Base-by-base conservation (phyloP, 352 stramenopile genomes). In the Plasmopara muralis region DNA sequence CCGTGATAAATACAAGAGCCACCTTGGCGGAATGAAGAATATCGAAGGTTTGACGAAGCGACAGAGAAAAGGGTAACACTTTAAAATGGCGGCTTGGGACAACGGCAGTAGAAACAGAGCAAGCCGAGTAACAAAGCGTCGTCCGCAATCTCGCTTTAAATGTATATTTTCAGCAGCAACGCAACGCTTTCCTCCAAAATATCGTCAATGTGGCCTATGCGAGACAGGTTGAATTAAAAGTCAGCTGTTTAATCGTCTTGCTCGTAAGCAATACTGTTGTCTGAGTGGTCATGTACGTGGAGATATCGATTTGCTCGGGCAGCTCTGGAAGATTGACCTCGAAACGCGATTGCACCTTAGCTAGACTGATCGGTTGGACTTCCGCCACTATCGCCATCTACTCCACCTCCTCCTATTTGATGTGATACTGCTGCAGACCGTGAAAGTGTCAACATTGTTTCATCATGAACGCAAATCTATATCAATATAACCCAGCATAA, bases 381-480 rank as follows among this genome's bases (percentile, higher is more conserved):
- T 25, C 20, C 20, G 20, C 20, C 20, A 25, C 20, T 25, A 25
- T 25, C 20, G 20, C 20, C 20, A 25, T 99, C 92, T 99, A 99
- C 69, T 99, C 96, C 8, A 93, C 89, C 66, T 99, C 96, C 31
- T 96, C 84, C 20, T 99, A 82, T 72, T 99, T 98, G 70, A 98
- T 97, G 77, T 97, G 99, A 81, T 99, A 99, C 76, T 99, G 94
- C 77, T 99, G 95, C 44, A 99, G 89, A 73, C 97, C 97, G 81
- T 99, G 96, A 25, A 99, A 84, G 13, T 25, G 97, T 99, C 50
- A 99, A 79, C 74, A 99, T 99, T 33, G 95, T 98, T 76, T 99
- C 97, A 64, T 99, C 95, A 56, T 99, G 96, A 39, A 99, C 95
- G 73, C 98, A 99, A 64, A 99, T 99, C 72, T 99, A 96, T 81